Evolutionary conservation across 1,284 basidiomycete species (phyloP), one percentile per base, ranked within the genome.

Genomic region (Pyrrhoderma lamaoense): DNA sequence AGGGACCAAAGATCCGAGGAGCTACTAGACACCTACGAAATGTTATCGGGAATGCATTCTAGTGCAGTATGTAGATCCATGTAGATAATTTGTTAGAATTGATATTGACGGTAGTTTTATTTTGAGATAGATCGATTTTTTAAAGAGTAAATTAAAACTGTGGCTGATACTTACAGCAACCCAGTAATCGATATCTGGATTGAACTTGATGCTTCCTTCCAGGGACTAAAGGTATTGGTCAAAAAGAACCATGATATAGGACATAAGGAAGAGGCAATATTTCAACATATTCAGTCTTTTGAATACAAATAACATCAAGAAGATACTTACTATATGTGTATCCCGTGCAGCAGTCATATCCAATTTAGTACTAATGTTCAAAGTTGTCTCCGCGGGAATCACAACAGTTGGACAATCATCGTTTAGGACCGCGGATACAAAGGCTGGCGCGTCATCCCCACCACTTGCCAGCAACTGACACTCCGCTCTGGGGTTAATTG

Each of bases 101-200:
- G n/a, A n/a, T n/a, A n/a, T n/a, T n/a, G n/a, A n/a, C n/a, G n/a
- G n/a, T n/a, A n/a, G n/a, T n/a, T n/a, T n/a, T n/a, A n/a, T 31
- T 31, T 5, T 31, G 27, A 31, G 27, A 31, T 31, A 31, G 11
- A 31, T 42, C 23, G 3, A 3, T 22, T 21, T 27, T 11, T 11
- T 31, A 31, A 38, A 34, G 25, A 38, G 14, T 16, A 36, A n/a
- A 31, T 45, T 2, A n/a, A 14, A 45, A 31, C 27, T 31, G 27
- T 31, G 27, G 27, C 27, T 37, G 27, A 38, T 13, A 58, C 69
- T 1, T 58, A 75, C 75, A 44, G 68, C 71, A 46, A 67, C 70
- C 77, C 77, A 80, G 57, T 79, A 79, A 8, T 70, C 62, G 49
- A 80, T 70, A 54, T 79, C 66, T 2, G 72, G 69, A 42, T 69